Conservation (phyloP, 192 early-diverging fungal species). For the Jimgerdemannia flammicorona region DNA sequence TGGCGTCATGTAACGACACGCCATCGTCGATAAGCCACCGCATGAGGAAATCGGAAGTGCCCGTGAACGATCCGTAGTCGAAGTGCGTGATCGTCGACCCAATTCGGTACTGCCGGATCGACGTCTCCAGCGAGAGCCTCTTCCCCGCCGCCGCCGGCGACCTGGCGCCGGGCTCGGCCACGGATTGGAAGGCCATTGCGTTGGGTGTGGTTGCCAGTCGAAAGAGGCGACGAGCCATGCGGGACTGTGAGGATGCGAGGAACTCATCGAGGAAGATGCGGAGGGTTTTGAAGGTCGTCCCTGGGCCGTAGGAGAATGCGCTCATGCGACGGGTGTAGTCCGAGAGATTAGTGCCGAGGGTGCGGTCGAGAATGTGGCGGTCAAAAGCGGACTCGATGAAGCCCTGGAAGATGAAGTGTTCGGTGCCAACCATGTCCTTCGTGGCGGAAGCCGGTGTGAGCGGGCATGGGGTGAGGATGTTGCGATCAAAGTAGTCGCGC, state of each 20-base stretch:
- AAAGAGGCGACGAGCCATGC: not conserved
- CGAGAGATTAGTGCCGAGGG: not conserved
- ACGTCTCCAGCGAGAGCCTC: slow-evolving; percentile 23
- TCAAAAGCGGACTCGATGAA: not conserved
- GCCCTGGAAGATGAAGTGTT: not conserved
- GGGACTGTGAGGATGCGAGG: not conserved
- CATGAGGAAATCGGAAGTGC: slow-evolving; percentile 34
- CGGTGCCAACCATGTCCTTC: not conserved
- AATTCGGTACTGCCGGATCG: slow-evolving; percentile 20
- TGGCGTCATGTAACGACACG: slow-evolving; percentile 9
- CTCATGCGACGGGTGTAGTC: not conserved
- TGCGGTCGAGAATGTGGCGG: not conserved
- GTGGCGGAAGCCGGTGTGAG: not conserved
- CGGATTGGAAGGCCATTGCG: not conserved
- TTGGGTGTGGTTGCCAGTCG: not conserved
- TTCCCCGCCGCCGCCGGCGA: too few species aligned
- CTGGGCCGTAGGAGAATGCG: not conserved
- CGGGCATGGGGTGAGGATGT: not conserved
- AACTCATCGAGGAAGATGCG: not conserved
- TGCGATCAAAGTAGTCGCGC: not conserved
- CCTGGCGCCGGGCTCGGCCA: too few species aligned
- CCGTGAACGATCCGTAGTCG: slow-evolving; percentile 24
- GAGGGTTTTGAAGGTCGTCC: not conserved
- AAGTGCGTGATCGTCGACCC: slow-evolving; percentile 37
- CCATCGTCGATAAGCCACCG: slow-evolving; percentile 31